Conservation (phyloP, 2,329 filamentous ascomycete species). For the Aspergillus novofumigatus region DNA sequence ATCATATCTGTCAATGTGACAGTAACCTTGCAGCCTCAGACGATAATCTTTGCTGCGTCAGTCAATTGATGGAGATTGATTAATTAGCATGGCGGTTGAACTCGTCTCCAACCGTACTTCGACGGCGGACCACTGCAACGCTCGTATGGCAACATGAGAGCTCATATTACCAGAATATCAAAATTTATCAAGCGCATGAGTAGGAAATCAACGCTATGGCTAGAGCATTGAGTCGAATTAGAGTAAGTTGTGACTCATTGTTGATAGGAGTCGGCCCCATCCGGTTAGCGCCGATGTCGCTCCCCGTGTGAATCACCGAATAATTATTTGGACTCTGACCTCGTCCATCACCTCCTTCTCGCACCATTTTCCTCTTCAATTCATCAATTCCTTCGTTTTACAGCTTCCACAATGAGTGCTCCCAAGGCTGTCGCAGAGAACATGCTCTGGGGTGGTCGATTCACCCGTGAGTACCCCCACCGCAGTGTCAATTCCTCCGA, state of each 20-base stretch:
- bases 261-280: not conserved
- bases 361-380: not conserved
- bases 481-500: constrained; percentile 9
- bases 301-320: not conserved
- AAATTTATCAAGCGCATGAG: not conserved
- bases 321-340: not conserved
- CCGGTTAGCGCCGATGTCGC: not conserved
- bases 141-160: not conserved
- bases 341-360: not conserved
- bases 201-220: not conserved
- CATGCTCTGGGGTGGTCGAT: constrained; percentile 60
- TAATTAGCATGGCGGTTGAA: too few relatives aligned
- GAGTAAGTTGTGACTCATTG: not conserved
- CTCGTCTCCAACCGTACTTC: not conserved
- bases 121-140: not conserved
- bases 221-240: too few relatives aligned
- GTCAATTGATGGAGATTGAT: too few relatives aligned
- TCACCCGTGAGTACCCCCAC: constrained; percentile 47
- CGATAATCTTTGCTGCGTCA: too few relatives aligned
- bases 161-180: not conserved
- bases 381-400: constrained; percentile 5
- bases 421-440: constrained; percentile 40
- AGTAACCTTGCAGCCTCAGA: too few relatives aligned
- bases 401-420: constrained; percentile 30
- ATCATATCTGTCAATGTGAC: not conserved